phyloP scores from a whole-genome alignment of 2,329 filamentous ascomycete species.

The Hypocreales sp. region DNA sequence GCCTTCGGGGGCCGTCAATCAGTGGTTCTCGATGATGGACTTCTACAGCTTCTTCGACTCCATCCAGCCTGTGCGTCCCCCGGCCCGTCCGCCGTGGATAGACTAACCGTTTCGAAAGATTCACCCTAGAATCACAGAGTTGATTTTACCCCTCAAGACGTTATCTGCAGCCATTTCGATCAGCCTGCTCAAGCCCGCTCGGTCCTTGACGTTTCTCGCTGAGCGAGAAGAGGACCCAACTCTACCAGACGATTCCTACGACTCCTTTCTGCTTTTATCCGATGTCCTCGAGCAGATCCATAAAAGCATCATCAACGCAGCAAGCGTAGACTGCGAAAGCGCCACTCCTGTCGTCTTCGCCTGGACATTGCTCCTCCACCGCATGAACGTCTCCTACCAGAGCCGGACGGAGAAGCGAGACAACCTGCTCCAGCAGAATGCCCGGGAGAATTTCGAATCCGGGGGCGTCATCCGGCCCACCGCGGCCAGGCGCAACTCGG shows the following conservation, averaged over 20 bases:
- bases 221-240: constrained; percentile 21
- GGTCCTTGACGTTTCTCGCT: constrained; percentile 29
- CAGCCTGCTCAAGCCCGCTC: constrained; percentile 50
- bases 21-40: constrained; percentile 64
- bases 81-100: background rate
- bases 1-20: constrained; percentile 39
- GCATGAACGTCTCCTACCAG: constrained; percentile 49
- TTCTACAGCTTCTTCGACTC: constrained; percentile 54
- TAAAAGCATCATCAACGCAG: constrained; percentile 47
- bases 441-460: constrained; percentile 39
- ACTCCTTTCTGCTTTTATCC: constrained; percentile 53
- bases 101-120: constrained; percentile 12
- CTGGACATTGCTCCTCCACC: constrained; percentile 65
- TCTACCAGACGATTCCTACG: constrained; percentile 20
- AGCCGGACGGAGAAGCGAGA: constrained; percentile 45
- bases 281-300: constrained; percentile 60
- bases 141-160: constrained; percentile 51
- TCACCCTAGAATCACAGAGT: constrained; percentile 26
- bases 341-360: constrained; percentile 63
- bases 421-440: constrained; percentile 40
- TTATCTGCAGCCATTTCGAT: constrained; percentile 57
- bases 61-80: constrained; percentile 25
- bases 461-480: constrained; percentile 23
- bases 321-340: constrained; percentile 37
- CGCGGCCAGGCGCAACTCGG: constrained; percentile 37